phyloP scores from a whole-genome alignment of 148 eudicot genomes.

The Fagopyrum homotropicum region DNA sequence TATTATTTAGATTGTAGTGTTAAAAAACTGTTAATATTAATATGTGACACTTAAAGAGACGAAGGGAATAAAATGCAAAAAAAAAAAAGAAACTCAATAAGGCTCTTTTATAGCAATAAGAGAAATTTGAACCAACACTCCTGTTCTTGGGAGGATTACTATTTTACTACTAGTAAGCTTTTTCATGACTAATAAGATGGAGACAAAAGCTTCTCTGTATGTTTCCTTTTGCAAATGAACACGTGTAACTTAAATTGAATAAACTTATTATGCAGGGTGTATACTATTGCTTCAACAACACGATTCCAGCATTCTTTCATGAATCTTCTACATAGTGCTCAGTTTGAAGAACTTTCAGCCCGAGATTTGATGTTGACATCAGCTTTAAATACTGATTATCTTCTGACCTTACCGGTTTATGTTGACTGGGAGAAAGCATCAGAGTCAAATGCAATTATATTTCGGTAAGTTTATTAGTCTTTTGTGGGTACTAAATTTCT shows the following conservation, averaged over 20 bases:
- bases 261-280: slow-evolving; percentile 37
- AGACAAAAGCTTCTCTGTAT: not conserved
- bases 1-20: too few species aligned
- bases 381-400: slow-evolving; percentile 80
- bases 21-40: not conserved
- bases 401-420: slow-evolving; percentile 81
- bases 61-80: not conserved
- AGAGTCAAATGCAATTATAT: slow-evolving; percentile 77
- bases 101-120: not conserved
- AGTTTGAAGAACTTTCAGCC: slow-evolving; percentile 87
- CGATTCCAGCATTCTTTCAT: slow-evolving; percentile 82
- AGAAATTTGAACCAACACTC: not conserved
- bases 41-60: not conserved
- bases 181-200: not conserved
- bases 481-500: not conserved
- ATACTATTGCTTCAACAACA: slow-evolving; percentile 53
- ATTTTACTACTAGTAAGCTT: not conserved
- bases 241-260: slow-evolving; percentile 11
- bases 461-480: slow-evolving; percentile 42
- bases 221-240: not conserved
- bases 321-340: slow-evolving; percentile 76
- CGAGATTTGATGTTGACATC: slow-evolving; percentile 83
- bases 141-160: not conserved
- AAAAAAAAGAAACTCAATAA: not conserved
- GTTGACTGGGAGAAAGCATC: slow-evolving; percentile 95